Evolutionary conservation across 352 stramenopile genomes (phyloP).

Genomic region (Phytophthora citrophthora): DNA sequence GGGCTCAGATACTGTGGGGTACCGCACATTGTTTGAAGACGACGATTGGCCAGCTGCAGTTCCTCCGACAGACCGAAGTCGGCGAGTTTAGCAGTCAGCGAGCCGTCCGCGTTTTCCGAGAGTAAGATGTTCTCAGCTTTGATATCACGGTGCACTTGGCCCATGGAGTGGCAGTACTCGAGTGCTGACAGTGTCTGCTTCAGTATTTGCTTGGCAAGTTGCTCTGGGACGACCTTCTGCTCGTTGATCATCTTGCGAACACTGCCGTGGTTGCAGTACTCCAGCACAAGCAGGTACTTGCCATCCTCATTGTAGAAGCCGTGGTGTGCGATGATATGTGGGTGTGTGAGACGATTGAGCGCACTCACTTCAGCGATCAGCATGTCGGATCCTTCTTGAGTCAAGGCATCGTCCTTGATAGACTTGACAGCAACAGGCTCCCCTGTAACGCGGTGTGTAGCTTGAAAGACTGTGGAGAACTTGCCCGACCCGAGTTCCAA

Average conservation of each 20-base stretch:
- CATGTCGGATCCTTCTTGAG: constrained; percentile 59
- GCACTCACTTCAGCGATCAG: constrained; percentile 76
- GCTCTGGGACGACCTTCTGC: constrained; percentile 67
- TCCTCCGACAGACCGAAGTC: constrained; percentile 92
- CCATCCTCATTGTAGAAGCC: constrained; percentile 80
- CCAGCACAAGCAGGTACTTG: constrained; percentile 88
- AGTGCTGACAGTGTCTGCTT: constrained; percentile 80
- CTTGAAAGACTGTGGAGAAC: constrained; percentile 68
- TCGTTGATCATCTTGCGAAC: constrained; percentile 80
- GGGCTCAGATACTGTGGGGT: constrained; percentile 97
- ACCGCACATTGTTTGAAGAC: constrained; percentile 93
- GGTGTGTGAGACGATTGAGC: constrained; percentile 76
- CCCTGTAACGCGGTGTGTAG: constrained; percentile 50
- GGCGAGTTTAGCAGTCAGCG: constrained; percentile 87
- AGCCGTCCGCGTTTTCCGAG: constrained; percentile 73
- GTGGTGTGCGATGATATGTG: constrained; percentile 83
- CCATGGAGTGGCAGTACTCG: constrained; percentile 86
- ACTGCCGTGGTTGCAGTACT: constrained; percentile 85
- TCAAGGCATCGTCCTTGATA: constrained; percentile 55
- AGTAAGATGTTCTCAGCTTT: constrained; percentile 91
- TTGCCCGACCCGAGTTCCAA: constrained; percentile 59
- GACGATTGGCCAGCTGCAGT: constrained; percentile 87
- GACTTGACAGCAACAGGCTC: constrained; percentile 68
- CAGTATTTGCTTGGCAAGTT: constrained; percentile 71
- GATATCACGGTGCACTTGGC: constrained; percentile 91